Base-by-base conservation (phyloP, 208 protist species). In the Leishmania tarentolae region DNA sequence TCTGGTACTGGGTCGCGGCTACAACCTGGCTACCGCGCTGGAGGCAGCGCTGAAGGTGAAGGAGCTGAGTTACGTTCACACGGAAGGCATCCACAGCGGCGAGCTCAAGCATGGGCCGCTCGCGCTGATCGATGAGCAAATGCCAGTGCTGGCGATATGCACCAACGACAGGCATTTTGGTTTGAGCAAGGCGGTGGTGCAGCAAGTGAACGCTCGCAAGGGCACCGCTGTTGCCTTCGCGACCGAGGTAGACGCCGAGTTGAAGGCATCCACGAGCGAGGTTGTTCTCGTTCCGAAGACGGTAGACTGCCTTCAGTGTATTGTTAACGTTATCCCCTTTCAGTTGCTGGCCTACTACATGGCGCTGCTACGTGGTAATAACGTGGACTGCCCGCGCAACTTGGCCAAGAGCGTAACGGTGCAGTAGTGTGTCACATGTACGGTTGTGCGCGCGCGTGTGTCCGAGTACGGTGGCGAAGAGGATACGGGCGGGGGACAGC, bases 71-170 rank as follows among this genome's bases (percentile, higher is more conserved):
- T 99, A 99, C 90, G 93, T 99, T 35, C 98, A 99, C 85, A 96
- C 98, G 8, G 99, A 99, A 83, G 98, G 98, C 66, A 98, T 99
- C 76, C 91, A 97, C 75, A 91, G 92, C 2, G 98, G 98, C 11
- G 98, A 99, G 78, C 90, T 99, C 15, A 99, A 99, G 90, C 99
- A 99, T 81, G 99, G 99, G 15, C 98, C 99, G 19, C 93, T 99
- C 24, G 99, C 99, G 40, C 88, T 99, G 8, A 95, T 99, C 53
- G 98, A 99, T 69, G 91, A 95, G 75, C 83, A 93, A 28, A 94
- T 98, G 47, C 91, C 96, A 11, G 94, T 99, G 21, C 88, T 99
- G 69, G 89, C 98, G 28, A 89, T 99, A 47, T 97, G 91, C 85
- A 81, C 93, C 2, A 85, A 93, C 63, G 93, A 98, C 73, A 84